Base-by-base conservation (phyloP, 345 rosid species). In the Populus davidiana region DNA sequence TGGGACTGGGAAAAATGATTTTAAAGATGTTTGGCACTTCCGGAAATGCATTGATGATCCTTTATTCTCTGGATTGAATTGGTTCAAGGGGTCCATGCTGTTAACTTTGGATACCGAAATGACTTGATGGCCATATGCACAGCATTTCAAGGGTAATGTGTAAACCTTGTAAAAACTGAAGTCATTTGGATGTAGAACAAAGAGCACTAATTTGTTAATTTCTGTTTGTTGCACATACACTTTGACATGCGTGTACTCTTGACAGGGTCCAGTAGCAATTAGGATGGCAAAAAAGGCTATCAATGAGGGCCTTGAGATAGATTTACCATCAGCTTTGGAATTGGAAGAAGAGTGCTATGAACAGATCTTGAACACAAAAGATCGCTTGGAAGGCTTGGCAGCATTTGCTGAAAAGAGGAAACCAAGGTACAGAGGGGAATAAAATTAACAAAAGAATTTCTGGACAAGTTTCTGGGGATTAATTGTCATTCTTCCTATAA, bases 381-480 rank as follows among this genome's bases (percentile, higher is more conserved):
- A 95, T 84, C 93, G 98, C 29, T 85, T 92, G 81, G 97, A 93
- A 86, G 97, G 98, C 59, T 85, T 95, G 86, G 92, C 89, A 49
- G 94, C 99, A 81, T 94, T 93, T 82, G 93, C 93, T 5, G 94
- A 94, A 87, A 95, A 87, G 81, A 88, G 97, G 77, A 92, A 92
- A 84, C 97, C 98, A 61, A 73, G 71, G 61, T 95, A 92, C 73
- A 81, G 18, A 25, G 96, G 98, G 25, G 76, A 87, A 73, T 88
- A 82, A 80, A 71, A 43, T 27, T 62, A 44, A 25, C 44, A 12
- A 73, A 39, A 64, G 69, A 47, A 66, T n/a, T 36, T 16, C 70
- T 20, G 75, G 35, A 35, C 67, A 14, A 3, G 8, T 33, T 18
- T 49, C 17, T 73, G 23, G 14, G 49, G 69, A 20, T 9, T 61